Conservation (phyloP, 1,284 basidiomycete genomes). For the Cutaneotrichosporon cyanovorans region DNA sequence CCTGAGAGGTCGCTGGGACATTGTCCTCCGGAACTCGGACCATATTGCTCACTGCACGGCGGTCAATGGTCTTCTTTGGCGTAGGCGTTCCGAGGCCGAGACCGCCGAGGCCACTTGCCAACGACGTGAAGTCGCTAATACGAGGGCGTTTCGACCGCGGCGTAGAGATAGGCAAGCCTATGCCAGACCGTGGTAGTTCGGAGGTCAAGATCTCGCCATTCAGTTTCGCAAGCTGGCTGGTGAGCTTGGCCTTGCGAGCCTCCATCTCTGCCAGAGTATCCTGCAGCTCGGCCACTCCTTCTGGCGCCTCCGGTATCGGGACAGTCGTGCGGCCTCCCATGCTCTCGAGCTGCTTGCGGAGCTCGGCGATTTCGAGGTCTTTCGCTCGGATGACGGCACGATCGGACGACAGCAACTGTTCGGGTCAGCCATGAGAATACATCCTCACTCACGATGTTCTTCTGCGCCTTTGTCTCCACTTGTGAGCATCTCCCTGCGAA, state of each 20-base stretch:
- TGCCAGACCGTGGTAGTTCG: slow-evolving; percentile 24
- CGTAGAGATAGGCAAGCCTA: slow-evolving; percentile 19
- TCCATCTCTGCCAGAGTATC: slow-evolving; percentile 39
- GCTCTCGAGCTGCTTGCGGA: slow-evolving; percentile 38
- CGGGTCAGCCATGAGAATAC: neutral
- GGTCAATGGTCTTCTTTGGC: slow-evolving; percentile 22
- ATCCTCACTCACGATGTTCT: slow-evolving; percentile 46
- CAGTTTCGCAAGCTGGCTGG: slow-evolving; percentile 36
- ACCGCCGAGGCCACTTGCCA: slow-evolving; percentile 20
- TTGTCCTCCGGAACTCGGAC: slow-evolving; percentile 25
- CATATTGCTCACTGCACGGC: slow-evolving; percentile 41
- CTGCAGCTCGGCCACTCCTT: slow-evolving; percentile 24
- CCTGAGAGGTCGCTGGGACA: slow-evolving; percentile 3
- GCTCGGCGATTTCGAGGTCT: slow-evolving; percentile 45
- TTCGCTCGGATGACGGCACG: slow-evolving; percentile 46
- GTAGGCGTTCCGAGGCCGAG: slow-evolving; percentile 23
- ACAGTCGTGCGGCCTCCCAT: slow-evolving; percentile 9
- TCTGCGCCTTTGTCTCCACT: slow-evolving; percentile 52
- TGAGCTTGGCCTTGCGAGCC: slow-evolving; percentile 35
- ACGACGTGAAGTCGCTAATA: slow-evolving; percentile 39
- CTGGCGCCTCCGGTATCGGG: neutral
- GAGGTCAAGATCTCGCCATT: slow-evolving; percentile 44
- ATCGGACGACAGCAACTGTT: slow-evolving; percentile 38
- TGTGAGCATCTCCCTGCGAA: slow-evolving; percentile 53
- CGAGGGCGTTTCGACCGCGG: slow-evolving; percentile 36